Evolutionary conservation across 495 filamentous ascomycete species (phyloP).

Genomic region (Beverwykella pulmonaria): DNA sequence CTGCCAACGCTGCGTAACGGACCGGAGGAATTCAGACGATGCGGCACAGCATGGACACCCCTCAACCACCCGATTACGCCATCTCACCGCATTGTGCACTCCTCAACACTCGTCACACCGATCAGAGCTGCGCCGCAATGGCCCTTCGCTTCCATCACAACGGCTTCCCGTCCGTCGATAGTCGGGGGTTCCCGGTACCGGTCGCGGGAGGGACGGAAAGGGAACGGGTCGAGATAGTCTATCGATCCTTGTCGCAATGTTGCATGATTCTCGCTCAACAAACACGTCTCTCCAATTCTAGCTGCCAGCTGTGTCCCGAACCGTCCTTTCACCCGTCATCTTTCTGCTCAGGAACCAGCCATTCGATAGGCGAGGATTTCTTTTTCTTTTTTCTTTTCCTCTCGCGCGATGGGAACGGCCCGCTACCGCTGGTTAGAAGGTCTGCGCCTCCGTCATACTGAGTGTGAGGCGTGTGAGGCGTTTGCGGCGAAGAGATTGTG

Average conservation of each 20-base stretch:
- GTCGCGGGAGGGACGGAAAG: neutral
- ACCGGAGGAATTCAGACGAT: neutral
- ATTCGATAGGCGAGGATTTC: too few species aligned
- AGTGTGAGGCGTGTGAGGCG: too few species aligned
- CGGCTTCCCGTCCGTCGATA: neutral
- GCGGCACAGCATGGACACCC: neutral
- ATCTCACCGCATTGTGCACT: neutral
- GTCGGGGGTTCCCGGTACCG: neutral
- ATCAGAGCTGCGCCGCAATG: slow-evolving; percentile 4
- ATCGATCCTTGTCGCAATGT: neutral
- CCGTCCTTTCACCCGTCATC: neutral
- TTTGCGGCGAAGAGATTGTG: too few species aligned
- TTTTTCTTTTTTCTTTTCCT: too few species aligned
- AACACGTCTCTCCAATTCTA: neutral
- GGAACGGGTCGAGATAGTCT: too few species aligned
- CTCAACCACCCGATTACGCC: slow-evolving; percentile 11
- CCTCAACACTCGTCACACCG: slow-evolving; percentile 10
- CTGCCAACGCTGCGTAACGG: neutral
- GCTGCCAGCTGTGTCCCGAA: neutral
- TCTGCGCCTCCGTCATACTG: too few species aligned
- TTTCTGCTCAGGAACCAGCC: too few species aligned
- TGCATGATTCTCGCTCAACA: neutral
- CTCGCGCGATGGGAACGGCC: too few species aligned
- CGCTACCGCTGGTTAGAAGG: too few species aligned
- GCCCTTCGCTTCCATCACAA: neutral